These are phyloP conservation scores for Talaromyces liani DNA, from an alignment of 495 filamentous ascomycete species.

Conservation along the genomic window DNA sequence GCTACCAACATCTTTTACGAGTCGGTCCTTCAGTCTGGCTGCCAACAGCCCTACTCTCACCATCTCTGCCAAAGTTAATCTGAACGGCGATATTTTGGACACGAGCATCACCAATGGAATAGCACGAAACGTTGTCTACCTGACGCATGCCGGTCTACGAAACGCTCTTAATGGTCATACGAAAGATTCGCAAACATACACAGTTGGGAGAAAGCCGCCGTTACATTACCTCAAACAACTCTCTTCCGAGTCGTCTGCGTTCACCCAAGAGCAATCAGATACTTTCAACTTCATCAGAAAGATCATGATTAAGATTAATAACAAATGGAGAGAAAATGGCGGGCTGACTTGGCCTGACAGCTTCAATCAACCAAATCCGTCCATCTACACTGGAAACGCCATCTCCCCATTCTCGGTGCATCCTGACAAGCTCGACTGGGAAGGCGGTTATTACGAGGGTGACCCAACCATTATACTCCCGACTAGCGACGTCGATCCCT, in stretches of 20 bases:
- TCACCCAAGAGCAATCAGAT: slow-evolving; percentile 26
- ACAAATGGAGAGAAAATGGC: slow-evolving; percentile 30
- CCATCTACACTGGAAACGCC: slow-evolving; percentile 21
- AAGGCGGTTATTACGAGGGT: slow-evolving; percentile 33
- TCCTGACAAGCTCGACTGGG: background rate
- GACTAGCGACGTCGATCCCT: slow-evolving; percentile 22
- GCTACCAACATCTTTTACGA: slow-evolving; percentile 53
- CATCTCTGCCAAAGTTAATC: slow-evolving; percentile 67
- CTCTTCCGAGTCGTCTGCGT: slow-evolving; percentile 8
- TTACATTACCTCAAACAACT: slow-evolving; percentile 13
- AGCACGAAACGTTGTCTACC: slow-evolving; percentile 61
- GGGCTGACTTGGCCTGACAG: slow-evolving; percentile 18
- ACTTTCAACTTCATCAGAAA: slow-evolving; percentile 33
- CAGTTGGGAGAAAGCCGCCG: slow-evolving; percentile 33
- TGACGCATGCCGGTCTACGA: slow-evolving; percentile 56
- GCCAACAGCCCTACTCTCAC: slow-evolving; percentile 64
- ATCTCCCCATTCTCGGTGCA: background rate
- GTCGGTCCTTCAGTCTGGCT: slow-evolving; percentile 60
- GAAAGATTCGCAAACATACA: slow-evolving; percentile 12
- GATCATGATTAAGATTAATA: slow-evolving; percentile 35
- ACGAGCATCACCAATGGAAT: slow-evolving; percentile 63
- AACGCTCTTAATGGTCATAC: slow-evolving; percentile 35
- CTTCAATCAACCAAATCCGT: slow-evolving; percentile 18
- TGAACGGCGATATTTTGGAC: slow-evolving; percentile 60
- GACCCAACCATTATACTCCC: slow-evolving; percentile 47